These are phyloP conservation scores for Diospyros lotus DNA, from an alignment of 148 eudicot species.

Conservation along the genomic window DNA sequence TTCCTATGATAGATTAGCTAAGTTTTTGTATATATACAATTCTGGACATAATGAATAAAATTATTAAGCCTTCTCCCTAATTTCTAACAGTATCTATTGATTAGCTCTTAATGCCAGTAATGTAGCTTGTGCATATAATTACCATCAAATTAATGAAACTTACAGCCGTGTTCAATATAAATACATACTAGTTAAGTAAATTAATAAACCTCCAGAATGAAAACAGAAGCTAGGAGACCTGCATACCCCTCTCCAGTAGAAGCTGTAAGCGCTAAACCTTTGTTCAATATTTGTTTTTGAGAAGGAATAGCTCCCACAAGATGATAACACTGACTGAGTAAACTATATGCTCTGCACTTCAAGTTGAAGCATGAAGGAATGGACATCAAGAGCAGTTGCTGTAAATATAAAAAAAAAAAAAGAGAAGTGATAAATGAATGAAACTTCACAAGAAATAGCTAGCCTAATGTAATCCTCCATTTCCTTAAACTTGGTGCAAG, in stretches of 20 bases:
- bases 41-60: too few relatives aligned
- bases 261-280: conserved; percentile 73
- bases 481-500: not conserved
- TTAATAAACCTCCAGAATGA: not conserved
- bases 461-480: not conserved
- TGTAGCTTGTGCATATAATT: not conserved
- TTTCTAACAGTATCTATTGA: not conserved
- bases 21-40: too few relatives aligned
- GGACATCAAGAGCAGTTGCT: conserved; percentile 92
- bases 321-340: conserved; percentile 91
- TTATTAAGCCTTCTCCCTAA: too few relatives aligned
- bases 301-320: conserved; percentile 85
- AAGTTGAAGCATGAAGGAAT: conserved; percentile 96
- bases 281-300: conserved; percentile 81
- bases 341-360: conserved; percentile 85
- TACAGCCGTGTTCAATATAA: not conserved
- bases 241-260: conserved; percentile 68
- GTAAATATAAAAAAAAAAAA: conserved; percentile 14
- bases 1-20: too few relatives aligned
- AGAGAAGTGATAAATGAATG: not conserved
- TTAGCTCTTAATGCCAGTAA: not conserved
- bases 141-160: not conserved
- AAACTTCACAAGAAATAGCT: not conserved
- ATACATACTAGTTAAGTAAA: not conserved
- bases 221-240: not conserved